Conservation (phyloP, 2,329 filamentous ascomycete species). For the Mariannaea elegans region DNA sequence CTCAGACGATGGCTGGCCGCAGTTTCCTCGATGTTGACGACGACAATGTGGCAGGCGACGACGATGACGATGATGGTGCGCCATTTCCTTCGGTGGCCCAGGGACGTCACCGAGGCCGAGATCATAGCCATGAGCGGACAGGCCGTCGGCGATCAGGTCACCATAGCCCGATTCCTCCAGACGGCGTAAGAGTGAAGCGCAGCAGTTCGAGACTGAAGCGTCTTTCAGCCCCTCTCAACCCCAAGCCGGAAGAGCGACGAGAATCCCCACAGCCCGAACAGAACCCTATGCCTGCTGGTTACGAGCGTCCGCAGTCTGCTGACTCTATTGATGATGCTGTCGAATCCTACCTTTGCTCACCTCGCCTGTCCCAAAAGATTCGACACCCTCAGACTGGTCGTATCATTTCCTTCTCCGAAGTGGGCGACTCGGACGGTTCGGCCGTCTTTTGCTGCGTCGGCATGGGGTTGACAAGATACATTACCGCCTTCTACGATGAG, state of each 20-base stretch:
- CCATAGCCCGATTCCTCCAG: conserved; percentile 57
- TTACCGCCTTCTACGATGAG: conserved; percentile 98
- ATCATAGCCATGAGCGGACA: conserved; percentile 57
- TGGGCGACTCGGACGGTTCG: conserved; percentile 89
- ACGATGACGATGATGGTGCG: conserved; percentile 68
- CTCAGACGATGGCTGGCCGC: conserved; percentile 30
- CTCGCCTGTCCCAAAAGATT: conserved; percentile 88
- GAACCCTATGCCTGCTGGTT: conserved; percentile 56
- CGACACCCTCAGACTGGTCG: conserved; percentile 85
- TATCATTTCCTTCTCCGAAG: conserved; percentile 94
- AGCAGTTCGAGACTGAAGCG: conserved; percentile 68
- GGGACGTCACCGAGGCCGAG: conserved; percentile 59
- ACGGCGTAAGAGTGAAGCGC: conserved; percentile 58
- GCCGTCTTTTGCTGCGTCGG: conserved; percentile 97
- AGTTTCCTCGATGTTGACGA: conserved; percentile 41
- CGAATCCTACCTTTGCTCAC: conserved; percentile 82
- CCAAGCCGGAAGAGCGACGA: conserved; percentile 50
- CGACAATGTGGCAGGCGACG: conserved; percentile 42
- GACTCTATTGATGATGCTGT: conserved; percentile 93
- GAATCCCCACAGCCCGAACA: conserved; percentile 41
- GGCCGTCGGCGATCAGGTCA: conserved; percentile 58
- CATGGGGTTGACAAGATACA: conserved; percentile 95
- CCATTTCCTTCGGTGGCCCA: conserved; percentile 76
- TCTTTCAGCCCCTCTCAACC: conserved; percentile 59
- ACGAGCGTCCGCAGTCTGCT: conserved; percentile 79